Evolutionary conservation across 192 early-diverging fungal genomes (phyloP).

Genomic region (Dissophora ornata): DNA sequence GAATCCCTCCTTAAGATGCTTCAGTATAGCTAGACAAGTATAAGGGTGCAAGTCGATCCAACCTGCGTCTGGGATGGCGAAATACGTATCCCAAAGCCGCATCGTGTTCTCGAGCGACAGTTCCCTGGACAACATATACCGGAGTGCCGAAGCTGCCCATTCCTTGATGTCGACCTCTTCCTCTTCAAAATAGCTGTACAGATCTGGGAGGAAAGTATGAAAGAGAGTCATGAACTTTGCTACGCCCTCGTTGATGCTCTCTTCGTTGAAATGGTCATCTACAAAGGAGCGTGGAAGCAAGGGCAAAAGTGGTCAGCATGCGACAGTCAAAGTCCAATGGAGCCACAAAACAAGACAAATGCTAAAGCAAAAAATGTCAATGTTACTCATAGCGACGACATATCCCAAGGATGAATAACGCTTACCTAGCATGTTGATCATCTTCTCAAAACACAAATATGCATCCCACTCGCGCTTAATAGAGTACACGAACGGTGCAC

Average conservation of each 20-base stretch:
- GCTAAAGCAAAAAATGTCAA: too few species aligned
- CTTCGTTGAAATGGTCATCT: constrained; percentile 75
- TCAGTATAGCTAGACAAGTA: constrained; percentile 74
- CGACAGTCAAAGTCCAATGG: too few species aligned
- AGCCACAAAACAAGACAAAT: too few species aligned
- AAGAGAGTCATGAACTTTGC: constrained; percentile 90
- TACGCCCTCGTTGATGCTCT: constrained; percentile 78
- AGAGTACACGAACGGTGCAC: constrained; percentile 83
- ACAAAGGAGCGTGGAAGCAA: constrained; percentile 2
- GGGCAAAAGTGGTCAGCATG: not conserved
- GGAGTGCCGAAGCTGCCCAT: constrained; percentile 86
- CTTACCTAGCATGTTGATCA: constrained; percentile 75
- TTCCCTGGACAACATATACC: constrained; percentile 80
- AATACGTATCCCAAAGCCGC: constrained; percentile 89
- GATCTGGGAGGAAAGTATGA: constrained; percentile 82
- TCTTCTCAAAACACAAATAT: constrained; percentile 82
- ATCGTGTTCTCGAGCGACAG: constrained; percentile 81
- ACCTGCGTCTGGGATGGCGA: constrained; percentile 63
- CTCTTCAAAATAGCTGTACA: constrained; percentile 95
- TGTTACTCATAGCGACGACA: too few species aligned
- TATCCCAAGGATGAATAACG: too few species aligned
- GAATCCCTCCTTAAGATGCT: constrained; percentile 78
- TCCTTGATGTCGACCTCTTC: constrained; percentile 91
- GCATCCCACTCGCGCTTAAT: constrained; percentile 78
- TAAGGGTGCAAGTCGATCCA: constrained; percentile 32